A percentile compares a stretch with the other conserved stretches of the same genome.
Conservation (phyloP, 2,329 filamentous ascomycete species). For the Phyllosticta citribraziliensis region DNA sequence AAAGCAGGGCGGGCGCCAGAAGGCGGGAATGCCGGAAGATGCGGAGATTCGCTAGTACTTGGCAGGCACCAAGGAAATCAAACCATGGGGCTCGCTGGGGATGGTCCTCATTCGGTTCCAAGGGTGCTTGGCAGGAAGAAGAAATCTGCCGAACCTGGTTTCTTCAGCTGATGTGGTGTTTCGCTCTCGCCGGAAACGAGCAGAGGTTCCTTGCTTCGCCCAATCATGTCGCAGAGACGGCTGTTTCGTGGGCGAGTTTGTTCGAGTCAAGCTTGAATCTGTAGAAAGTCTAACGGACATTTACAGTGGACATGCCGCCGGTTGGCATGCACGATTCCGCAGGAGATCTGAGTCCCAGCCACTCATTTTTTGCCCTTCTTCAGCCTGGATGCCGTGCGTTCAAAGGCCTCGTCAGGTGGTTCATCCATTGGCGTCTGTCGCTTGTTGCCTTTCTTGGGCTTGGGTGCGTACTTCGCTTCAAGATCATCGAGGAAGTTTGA, state of each 20-base stretch:
- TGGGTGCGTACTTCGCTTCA: constrained; percentile 26
- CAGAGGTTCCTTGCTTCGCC: not conserved
- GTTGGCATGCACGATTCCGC: not conserved
- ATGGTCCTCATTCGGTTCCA: not conserved
- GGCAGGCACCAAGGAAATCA: not conserved
- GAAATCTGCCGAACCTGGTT: not conserved
- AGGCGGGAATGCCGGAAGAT: not conserved
- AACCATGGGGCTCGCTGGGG: not conserved
- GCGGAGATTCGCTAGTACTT: not conserved
- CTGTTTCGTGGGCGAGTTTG: constrained; percentile 1
- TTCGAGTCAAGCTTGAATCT: not conserved
- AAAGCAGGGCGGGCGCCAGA: not conserved
- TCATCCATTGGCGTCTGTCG: constrained; percentile 38
- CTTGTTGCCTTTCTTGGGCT: constrained; percentile 36
- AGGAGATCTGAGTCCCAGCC: not conserved
- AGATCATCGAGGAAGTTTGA: constrained; percentile 27
- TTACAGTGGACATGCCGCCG: not conserved
- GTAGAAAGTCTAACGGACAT: not conserved
- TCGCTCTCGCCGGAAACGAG: not conserved
- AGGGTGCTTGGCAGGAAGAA: not conserved
- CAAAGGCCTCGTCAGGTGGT: constrained; percentile 54
- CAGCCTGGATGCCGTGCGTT: constrained; percentile 20
- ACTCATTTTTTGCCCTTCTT: constrained; percentile 16
- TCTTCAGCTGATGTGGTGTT: not conserved
- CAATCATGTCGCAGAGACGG: not conserved